Base-by-base conservation (phyloP, 768 basidiomycete species). In the Rhizopogon sp. region DNA sequence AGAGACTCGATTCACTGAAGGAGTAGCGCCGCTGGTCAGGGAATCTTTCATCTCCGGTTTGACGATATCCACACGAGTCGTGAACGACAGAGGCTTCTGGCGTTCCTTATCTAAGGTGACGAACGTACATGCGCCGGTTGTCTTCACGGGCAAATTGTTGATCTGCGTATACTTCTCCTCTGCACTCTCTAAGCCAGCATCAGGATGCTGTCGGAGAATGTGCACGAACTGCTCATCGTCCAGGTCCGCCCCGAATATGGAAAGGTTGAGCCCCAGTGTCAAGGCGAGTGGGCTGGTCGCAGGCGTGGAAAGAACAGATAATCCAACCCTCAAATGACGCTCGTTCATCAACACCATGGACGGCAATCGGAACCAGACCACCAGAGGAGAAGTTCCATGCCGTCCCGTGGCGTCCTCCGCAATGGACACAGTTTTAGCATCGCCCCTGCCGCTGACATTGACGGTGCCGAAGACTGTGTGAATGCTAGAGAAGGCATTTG, bases 391-490 rank as follows among this genome's bases (percentile, higher is more conserved):
- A 2, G 20, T 43, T 5, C 56, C 60, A 20, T 55, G 39, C 51
- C 66, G 53, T 39, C 63, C 53, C 57, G 53, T 51, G 44, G 49
- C 41, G 8, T 59, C 70, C 20, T 60, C 53, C 10, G 43, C 7
- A 17, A 67, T 28, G 3, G 55, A 14, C 1, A 40, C 66, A 2
- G 22, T 56, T 13, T 60, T 57, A 49, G 53, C n/a, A 35, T 63
- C 58, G 6, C 65, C 65, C 3, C 16, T 51, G 2, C 67, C 66
- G 4, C 55, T 58, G 39, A 61, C 29, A 16, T 20, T 39, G 11
- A 68, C 25, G 10, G 52, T 56, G 14, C 67, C 67, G n/a, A 65
- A 60, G 13, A 62, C 58, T 6, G 62, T 62, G 1, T 52, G 56
- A 39, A 57, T 65, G 42, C 55, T 60, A 2, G 60, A 62, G 28